Percentiles rank a stretch among this genome's conserved stretches.
Conservation (phyloP, 1,139 yeast species). For the Candida freyschussii region DNA sequence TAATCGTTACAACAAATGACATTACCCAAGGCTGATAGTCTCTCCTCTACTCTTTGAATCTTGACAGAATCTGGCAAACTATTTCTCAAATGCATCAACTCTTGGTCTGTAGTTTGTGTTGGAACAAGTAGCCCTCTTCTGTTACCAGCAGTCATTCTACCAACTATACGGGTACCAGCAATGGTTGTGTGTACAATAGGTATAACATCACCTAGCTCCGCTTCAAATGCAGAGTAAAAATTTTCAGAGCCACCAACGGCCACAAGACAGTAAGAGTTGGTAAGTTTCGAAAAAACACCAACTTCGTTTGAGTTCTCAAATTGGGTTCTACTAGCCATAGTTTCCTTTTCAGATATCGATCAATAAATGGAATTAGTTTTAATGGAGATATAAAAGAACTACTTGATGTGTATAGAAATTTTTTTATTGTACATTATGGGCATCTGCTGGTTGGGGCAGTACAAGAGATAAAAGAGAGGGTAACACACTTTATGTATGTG, state of each 20-base stretch:
- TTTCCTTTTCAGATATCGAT: no score
- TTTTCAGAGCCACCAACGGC: constrained; percentile 98
- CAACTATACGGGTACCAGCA: constrained; percentile 96
- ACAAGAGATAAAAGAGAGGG: no score
- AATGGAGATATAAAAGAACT: no score
- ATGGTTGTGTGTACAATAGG: constrained; percentile 97
- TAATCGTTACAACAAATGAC: constrained; percentile 98
- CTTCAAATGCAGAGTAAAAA: constrained; percentile 95
- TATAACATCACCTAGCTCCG: constrained; percentile 92
- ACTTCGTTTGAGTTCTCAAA: constrained; percentile 98
- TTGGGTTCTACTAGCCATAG: constrained; percentile 59
- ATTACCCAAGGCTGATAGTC: constrained; percentile 93
- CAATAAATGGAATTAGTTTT: no score
- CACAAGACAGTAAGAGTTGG: constrained; percentile 93
- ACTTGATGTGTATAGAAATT: no score
- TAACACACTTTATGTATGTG: no score
- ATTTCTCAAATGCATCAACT: constrained; percentile 94
- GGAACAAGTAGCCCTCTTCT: constrained; percentile 97
- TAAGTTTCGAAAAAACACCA: constrained; percentile 94
- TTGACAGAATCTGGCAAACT: constrained; percentile 94
- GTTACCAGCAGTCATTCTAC: constrained; percentile 98
- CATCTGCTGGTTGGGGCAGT: no score
- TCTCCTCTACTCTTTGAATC: constrained; percentile 96
- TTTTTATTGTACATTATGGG: no score
- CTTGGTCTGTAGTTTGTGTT: constrained; percentile 98